phyloP scores from a whole-genome alignment of 169 alveolate species.

The Perkinsus olseni region DNA sequence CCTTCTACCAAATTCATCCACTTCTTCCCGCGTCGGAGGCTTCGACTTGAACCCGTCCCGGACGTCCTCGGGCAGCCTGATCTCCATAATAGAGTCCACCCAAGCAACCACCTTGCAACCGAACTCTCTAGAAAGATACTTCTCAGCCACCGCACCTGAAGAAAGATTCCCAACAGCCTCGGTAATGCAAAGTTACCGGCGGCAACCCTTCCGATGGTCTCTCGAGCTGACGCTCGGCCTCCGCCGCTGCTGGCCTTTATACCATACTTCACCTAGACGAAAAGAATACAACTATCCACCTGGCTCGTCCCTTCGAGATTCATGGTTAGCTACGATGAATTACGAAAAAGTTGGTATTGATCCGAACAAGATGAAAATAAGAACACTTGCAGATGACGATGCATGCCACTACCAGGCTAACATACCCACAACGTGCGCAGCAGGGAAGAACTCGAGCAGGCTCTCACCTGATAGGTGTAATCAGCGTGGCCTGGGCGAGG shows the following conservation, averaged over 20 bases:
- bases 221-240: conserved; percentile 65
- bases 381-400: too few relatives aligned
- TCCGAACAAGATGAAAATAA: too few relatives aligned
- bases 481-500: conserved; percentile 73
- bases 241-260: conserved; percentile 59
- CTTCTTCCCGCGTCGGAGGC: conserved; percentile 16
- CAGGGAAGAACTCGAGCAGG: neutral
- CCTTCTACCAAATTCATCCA: conserved; percentile 12
- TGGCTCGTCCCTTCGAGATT: too few relatives aligned
- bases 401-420: too few relatives aligned
- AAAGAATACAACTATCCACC: too few relatives aligned
- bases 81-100: neutral
- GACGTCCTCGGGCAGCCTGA: neutral
- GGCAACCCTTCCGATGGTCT: conserved; percentile 58
- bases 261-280: conserved; percentile 31
- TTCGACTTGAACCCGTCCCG: neutral
- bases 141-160: conserved; percentile 43
- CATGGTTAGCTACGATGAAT: too few relatives aligned
- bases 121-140: conserved; percentile 9
- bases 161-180: neutral
- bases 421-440: too few relatives aligned
- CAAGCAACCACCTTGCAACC: neutral
- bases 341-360: too few relatives aligned
- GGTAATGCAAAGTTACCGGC: conserved; percentile 19
- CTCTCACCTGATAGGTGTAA: conserved; percentile 37